Conservation (phyloP, 768 basidiomycete species). For the Pleurotus ostreatus region DNA sequence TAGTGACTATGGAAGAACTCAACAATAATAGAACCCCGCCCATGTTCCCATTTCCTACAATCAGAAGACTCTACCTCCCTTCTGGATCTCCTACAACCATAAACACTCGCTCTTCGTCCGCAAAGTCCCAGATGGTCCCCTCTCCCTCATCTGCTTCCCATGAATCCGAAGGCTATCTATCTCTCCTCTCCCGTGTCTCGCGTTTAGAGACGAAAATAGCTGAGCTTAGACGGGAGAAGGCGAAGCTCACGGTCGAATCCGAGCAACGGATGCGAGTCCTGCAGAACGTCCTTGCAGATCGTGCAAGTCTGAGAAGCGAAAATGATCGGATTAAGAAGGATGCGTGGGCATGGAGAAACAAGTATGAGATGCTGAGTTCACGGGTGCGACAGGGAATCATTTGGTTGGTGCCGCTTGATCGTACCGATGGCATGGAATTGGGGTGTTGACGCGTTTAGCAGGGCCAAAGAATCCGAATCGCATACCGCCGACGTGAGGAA, state of each 20-base stretch:
- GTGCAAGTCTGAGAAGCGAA: neutral
- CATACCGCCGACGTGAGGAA: neutral
- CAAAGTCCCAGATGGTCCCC: neutral
- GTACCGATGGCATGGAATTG: neutral
- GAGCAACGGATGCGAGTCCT: neutral
- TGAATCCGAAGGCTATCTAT: conserved; percentile 5
- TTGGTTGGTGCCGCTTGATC: neutral
- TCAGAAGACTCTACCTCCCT: conserved; percentile 1
- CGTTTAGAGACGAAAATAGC: conserved; percentile 1
- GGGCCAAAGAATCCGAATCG: conserved; percentile 6
- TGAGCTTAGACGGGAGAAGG: conserved; percentile 4
- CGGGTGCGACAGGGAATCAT: conserved; percentile 2
- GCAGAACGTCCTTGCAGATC: conserved; percentile 1
- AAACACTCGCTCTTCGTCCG: neutral
- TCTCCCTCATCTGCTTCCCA: neutral
- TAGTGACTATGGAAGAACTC: conserved; percentile 4
- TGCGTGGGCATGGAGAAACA: conserved; percentile 5
- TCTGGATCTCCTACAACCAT: neutral
- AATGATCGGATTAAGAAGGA: conserved; percentile 4
- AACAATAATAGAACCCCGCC: neutral
- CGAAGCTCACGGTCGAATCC: neutral
- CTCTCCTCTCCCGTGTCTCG: neutral
- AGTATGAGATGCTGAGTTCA: conserved; percentile 7
- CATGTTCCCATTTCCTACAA: conserved; percentile 2
- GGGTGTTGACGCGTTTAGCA: neutral